phyloP scores from a whole-genome alignment of 1,284 basidiomycete genomes.

The Trichosporon coremiiforme region DNA sequence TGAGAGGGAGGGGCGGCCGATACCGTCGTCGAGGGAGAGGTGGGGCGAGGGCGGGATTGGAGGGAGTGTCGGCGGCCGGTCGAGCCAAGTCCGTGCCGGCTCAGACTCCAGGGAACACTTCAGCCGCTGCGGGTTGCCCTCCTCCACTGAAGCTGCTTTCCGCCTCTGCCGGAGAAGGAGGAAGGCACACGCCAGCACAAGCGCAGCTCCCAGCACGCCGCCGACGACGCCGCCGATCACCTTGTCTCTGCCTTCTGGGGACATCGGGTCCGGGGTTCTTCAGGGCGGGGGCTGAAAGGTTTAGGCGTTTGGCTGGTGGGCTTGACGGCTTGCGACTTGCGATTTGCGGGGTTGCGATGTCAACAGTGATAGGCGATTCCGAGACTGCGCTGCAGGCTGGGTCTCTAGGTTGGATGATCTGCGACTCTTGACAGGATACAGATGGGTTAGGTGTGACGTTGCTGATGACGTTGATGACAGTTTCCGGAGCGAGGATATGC shows the following conservation, averaged over 20 bases:
- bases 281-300: background rate
- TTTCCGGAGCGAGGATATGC: background rate
- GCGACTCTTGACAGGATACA: background rate
- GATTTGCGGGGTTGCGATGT: background rate
- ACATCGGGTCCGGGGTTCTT: background rate
- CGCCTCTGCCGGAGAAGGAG: background rate
- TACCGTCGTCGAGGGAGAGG: background rate
- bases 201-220: background rate
- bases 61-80: background rate
- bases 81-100: background rate
- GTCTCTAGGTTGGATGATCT: background rate
- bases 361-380: background rate
- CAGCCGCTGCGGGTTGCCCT: background rate
- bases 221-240: constrained; percentile 4
- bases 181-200: background rate
- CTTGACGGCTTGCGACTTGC: too few species aligned
- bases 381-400: background rate
- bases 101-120: background rate
- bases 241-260: background rate
- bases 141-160: background rate
- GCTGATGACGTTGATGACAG: background rate
- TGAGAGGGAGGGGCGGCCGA: background rate
- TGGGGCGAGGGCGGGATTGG: background rate
- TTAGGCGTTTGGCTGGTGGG: too few species aligned
- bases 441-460: too few species aligned